Base-by-base conservation (phyloP, 2,329 filamentous ascomycete genomes). In the Fusarium annulatum region DNA sequence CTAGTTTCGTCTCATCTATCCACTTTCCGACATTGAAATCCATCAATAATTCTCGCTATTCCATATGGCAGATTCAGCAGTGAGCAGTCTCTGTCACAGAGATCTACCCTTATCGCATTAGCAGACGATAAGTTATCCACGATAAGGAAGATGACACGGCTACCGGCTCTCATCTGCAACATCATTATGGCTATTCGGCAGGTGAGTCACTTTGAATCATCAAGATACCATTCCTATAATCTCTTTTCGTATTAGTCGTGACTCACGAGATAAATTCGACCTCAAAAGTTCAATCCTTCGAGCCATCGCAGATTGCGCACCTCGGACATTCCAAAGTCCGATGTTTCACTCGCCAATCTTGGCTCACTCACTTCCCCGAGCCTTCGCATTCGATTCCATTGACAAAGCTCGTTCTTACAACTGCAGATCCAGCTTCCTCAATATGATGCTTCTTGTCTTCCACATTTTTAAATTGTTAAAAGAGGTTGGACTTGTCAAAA, bases 291-390 rank as follows among this genome's bases (percentile, higher is more conserved):
- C 3, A 33, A 12, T 34, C 28, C 42, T 39, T 15, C 39, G 15
- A 21, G 30, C 9, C 16, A 16, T 33, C 36, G 12, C 26, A 52
- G 38, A 51, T 15, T 51, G 23, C 66, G 58, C 39, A 69, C 36
- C 26, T 69, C 67, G 65, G 67, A 38, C 45, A 52, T 28, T 39
- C 12, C n/a, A 39, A 59, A 46, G 51, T 41, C 67, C 67, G 65
- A 48, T 19, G 28, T 33, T 33, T 28, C 23, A 26, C 9, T 14
- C n/a, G 26, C 16, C 21, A 30, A 45, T 21, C 56, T 61, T 49
- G 28, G 56, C 52, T 26, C 36, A 26, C n/a, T 28, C n/a, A 7
- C 14, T 19, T n/a, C 11, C 15, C 21, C 6, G 12, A 15, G 6
- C 30, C 1, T 43, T 38, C 60, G 15, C 11, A 18, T 14, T 52